Evolutionary conservation across 2,329 filamentous ascomycete species (phyloP).

Genomic region (Coniella vitis): DNA sequence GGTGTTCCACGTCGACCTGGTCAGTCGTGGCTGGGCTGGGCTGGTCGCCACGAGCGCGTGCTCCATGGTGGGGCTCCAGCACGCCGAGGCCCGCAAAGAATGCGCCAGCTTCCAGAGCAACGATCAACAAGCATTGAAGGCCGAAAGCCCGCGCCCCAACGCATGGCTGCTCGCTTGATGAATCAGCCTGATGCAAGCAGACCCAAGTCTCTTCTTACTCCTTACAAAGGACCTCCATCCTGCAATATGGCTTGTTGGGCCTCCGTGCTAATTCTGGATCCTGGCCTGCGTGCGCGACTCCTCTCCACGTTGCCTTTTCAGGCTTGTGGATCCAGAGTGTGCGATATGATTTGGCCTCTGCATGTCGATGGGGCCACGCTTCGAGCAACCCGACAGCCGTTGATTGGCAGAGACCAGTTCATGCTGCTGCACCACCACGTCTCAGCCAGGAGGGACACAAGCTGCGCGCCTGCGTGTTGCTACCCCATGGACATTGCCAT

Average conservation of each 20-base stretch:
- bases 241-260: not conserved
- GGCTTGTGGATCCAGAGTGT: not conserved
- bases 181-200: too few relatives aligned
- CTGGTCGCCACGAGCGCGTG: not conserved
- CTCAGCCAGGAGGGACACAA: not conserved
- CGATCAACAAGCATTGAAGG: too few relatives aligned
- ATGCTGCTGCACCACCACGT: slow-evolving; percentile 6
- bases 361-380: not conserved
- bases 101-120: not conserved
- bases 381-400: not conserved
- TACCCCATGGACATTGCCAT: not conserved
- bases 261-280: not conserved
- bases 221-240: too few relatives aligned
- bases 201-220: too few relatives aligned
- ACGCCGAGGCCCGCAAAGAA: not conserved
- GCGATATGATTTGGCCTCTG: slow-evolving; percentile 1
- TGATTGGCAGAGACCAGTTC: slow-evolving; percentile 6
- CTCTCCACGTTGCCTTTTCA: not conserved
- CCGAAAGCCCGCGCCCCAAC: too few relatives aligned
- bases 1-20: not conserved
- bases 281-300: not conserved
- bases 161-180: too few relatives aligned
- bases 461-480: not conserved
- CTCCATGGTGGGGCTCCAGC: not conserved
- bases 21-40: too few relatives aligned